Evolutionary conservation across 768 basidiomycete species (phyloP), one percentile per base, ranked within the genome.

Genomic region (Lentinula raphanica): DNA sequence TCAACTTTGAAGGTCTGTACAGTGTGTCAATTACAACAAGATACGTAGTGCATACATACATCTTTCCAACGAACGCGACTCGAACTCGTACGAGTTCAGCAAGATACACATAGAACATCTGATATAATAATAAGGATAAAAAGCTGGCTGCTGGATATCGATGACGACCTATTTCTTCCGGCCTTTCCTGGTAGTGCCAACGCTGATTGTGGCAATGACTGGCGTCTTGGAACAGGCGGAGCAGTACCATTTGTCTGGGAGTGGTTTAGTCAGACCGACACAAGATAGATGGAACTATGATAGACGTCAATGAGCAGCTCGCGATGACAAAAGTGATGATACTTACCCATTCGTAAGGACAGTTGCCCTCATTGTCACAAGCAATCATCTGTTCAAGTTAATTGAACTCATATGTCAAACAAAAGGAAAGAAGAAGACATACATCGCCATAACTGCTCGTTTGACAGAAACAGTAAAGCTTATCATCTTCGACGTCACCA

Each of bases 321-420:
- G 45, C 39, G 35, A 17, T 28, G 9, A 36, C 2, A 53, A 35
- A 58, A 28, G 38, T 5, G 8, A 25, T 45, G 50, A 49, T 44
- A 69, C 81, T 59, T 59, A 86, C 86, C 86, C 86, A 88, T 84
- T 88, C 84, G 66, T 80, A 84, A 3, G 78, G 79, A 71, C 86
- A 88, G 17, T 74, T 72, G n/a, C 72, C 73, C 61, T 84, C 79
- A 63, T 85, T 84, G 66, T 88, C 87, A 64, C 87, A 88, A 4
- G 82, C 86, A 65, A 88, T 85, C 87, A 88, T 88, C 82, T 81
- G 55, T n/a, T n/a, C 2, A 49, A 28, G 13, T 35, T 6, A 35
- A 17, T 27, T 19, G 28, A 36, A 31, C 23, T 17, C 21, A 13
- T 38, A 40, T 27, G 21, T 12, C n/a, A 15, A 9, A 17, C 15